Base-by-base conservation (phyloP, 73 alveolate species). In the Tetrahymena malaccensis region DNA sequence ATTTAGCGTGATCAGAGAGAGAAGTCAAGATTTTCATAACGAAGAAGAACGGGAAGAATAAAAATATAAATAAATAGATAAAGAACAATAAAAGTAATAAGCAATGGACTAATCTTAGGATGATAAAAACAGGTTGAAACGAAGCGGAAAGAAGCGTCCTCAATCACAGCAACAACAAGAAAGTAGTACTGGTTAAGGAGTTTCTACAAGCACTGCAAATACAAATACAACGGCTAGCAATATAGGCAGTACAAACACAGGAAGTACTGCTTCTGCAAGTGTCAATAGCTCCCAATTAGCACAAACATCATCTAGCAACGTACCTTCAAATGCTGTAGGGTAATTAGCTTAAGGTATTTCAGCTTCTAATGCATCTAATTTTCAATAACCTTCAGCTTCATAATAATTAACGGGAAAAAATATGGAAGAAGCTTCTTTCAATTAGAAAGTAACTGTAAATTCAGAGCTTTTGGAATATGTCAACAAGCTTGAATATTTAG, bases 81-180 rank as follows among this genome's bases (percentile, higher is more conserved):
- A 70, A 70, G 35, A 13, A 70, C 37, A 10, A 27, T 12, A 27
- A 19, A 70, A 70, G 17, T 11, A 70, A 70, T 70, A n/a, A 70
- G 37, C 40, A 70, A 70, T 70, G 89, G 89, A 70, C 37, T 31
- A 17, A 70, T 70, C 89, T 25, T 70, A n/a, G 34, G 89, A 70
- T 12, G 89, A 70, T 70, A 70, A 70, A 70, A 50, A 50, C 83
- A 70, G 89, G 89, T 70, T 70, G 37, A 70, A 70, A 70, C 89
- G 89, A 70, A 70, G 89, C 89, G 89, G 89, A 27, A 70, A 70
- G 89, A 70, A 70, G 89, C 89, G 89, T 70, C 89, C 89, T n/a
- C 17, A 70, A 70, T 70, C 43, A n/a, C 37, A n/a, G 19, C 89
- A 70, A 31, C 89, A 70, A 70, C 37, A 70, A 70, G 89, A 70